Base-by-base conservation (phyloP, 2,329 filamentous ascomycete genomes). In the Penicillium aurantiogriseum region DNA sequence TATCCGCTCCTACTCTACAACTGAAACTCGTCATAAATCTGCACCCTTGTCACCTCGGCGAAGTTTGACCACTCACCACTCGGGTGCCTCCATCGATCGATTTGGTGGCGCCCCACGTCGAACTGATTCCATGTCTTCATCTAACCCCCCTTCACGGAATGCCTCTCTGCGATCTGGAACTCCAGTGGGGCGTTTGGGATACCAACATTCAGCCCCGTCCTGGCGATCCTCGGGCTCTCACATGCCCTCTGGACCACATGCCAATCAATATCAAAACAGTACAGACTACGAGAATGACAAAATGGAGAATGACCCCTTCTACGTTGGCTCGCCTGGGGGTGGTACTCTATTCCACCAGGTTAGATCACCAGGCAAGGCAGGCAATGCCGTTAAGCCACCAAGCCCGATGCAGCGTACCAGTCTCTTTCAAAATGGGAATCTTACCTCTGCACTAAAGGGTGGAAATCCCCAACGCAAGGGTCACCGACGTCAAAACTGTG, bases 401-500 rank as follows among this genome's bases (percentile, higher is more conserved):
- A 66, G 62, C 39, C 59, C 67, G 6, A 58, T 68, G 59, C 66
- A 66, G 15, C 50, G 59, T 23, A 56, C 65, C 7, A 67, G 65
- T 33, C 53, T 61, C 15, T 65, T 67, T 27, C 53, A 58, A 11
- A 69, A 61, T 39, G 55, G 61, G 2, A 63, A 67, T 31, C 51
- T 72, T 36, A 59, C 67, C 21, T 75, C 73, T 5, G 72, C 72
- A 6, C 51, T 74, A 52, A 74, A 74, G 50, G 66, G 67, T 8
- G 64, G 67, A 4, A 71, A 66, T 10, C 67, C 67, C 1, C 64
- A 68, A n/a, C 71, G 72, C 29, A 75, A 74, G 52, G 73, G 74
- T 13, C 76, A 79, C 56, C 68, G 69, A 48, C 72, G 76, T 38
- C 75, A 78, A 39, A 77, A 78, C 46, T 78, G 75, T 52, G 73